Evolutionary conservation across 225 moss, liverwort and hornwort species (phyloP).

Genomic region (Straminergon stramineum): DNA sequence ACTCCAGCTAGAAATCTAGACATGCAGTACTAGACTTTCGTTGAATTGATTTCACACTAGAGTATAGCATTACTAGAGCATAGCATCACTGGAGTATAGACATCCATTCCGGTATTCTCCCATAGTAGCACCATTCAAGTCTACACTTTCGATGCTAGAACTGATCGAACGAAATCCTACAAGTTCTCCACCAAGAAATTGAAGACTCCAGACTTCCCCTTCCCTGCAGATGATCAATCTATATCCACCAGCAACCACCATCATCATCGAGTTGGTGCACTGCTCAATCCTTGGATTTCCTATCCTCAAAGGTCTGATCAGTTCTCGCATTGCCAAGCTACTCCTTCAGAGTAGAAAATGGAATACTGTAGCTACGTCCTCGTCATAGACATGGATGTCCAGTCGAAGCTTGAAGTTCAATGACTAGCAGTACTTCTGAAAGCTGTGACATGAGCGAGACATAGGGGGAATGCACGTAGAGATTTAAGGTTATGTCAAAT

Average conservation of each 20-base stretch:
- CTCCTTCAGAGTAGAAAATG: neutral
- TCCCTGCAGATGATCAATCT: neutral
- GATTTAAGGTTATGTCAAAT: neutral
- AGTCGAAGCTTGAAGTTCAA: neutral
- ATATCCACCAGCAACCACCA: slow-evolving; percentile 17
- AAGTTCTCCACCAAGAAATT: neutral
- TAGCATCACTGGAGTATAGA: neutral
- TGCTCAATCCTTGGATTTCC: neutral
- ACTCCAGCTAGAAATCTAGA: neutral
- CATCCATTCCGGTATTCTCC: neutral
- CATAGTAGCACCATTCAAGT: neutral
- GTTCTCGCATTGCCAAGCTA: neutral
- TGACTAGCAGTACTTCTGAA: neutral
- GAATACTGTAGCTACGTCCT: neutral
- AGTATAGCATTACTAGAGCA: neutral
- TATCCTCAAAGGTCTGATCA: neutral
- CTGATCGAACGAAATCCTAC: neutral
- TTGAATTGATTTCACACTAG: neutral
- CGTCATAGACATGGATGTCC: neutral
- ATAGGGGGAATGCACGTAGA: neutral
- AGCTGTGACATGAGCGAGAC: neutral
- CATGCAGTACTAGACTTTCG: neutral
- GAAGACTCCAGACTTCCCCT: neutral
- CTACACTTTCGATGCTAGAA: neutral
- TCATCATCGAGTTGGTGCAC: neutral